phyloP scores from a whole-genome alignment of 441 rosid genomes.

The Gossypium lobatum region DNA sequence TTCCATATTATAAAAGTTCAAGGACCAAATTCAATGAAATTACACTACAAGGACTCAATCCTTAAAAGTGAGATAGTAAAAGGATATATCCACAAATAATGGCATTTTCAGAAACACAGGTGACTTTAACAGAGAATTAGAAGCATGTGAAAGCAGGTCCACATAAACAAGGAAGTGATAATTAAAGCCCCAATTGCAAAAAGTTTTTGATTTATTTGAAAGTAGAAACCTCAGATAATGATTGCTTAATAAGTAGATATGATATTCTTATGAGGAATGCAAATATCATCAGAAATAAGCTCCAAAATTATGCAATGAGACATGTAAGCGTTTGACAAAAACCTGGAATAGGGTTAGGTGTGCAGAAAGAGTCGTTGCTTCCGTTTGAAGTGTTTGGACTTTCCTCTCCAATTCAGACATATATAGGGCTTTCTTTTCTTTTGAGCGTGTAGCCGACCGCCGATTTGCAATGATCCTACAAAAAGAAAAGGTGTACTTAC shows the following conservation, averaged over 20 bases:
- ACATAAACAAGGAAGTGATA: background rate
- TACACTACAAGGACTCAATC: background rate
- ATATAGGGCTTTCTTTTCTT: slow-evolving; percentile 80
- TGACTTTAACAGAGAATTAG: background rate
- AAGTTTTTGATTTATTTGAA: background rate
- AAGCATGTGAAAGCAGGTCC: slow-evolving; percentile 2
- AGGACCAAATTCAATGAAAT: background rate
- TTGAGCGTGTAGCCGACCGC: slow-evolving; percentile 84
- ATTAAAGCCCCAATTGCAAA: background rate
- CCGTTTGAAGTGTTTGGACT: slow-evolving; percentile 84
- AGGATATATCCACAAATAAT: background rate
- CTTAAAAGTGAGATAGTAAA: background rate
- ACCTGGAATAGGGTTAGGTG: slow-evolving; percentile 85
- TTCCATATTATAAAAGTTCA: background rate
- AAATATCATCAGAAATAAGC: background rate
- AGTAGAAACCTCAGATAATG: background rate
- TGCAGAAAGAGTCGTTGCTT: slow-evolving; percentile 84
- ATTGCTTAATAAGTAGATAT: background rate
- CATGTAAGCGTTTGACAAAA: background rate
- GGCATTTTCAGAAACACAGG: background rate
- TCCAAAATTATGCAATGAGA: background rate
- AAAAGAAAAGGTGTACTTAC: background rate
- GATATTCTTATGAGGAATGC: background rate
- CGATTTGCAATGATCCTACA: slow-evolving; percentile 78
- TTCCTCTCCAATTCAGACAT: slow-evolving; percentile 74